Evolutionary conservation across 805 yeast genomes (phyloP), one percentile per base, ranked within the genome.

Genomic region (Yarrowia keelungensis): DNA sequence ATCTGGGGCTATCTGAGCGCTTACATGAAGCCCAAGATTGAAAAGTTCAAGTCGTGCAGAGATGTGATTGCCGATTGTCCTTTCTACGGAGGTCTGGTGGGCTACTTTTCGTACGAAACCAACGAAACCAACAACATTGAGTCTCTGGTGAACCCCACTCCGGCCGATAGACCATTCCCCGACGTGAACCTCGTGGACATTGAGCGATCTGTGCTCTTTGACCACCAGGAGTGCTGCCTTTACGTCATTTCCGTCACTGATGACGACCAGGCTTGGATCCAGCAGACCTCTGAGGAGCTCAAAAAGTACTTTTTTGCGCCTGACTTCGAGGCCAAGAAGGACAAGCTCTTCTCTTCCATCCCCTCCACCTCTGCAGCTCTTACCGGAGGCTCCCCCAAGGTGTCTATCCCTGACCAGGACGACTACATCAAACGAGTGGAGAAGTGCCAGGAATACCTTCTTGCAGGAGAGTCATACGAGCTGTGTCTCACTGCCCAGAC

Each of bases 31-130:
- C 68, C 75, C 14, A 72, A 70, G 68, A 42, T 73, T 58, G 51
- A 68, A 39, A 16, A 68, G 47, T 77, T 79, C 54, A 74, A 80
- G 26, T 7, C 47, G 2, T 47, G 54, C 39, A 12, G 47, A 26
- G 41, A 56, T 15, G 64, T 70, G 1, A 49, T 46, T 0, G 76
- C 82, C 67, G 73, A 83, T 12, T 46, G 69, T 32, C 68, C 65
- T 1, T 95, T 95, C 74, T 80, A 87, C 69, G 98, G 99, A n/a
- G 99, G 99, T 0, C 82, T 91, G 41, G 81, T 93, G 68, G 99
- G 99, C 5, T 81, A 89, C 50, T 77, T 95, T 11, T 89, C 97
- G 0, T 95, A 95, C 75, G 99, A 94, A 76, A 94, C 67, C 15
- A 62, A 62, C 47, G 67, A 62, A 22, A 14, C 67, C 45, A 38